A percentile compares a stretch with the other conserved stretches of the same genome.
Conservation (phyloP, 305 asterid species). For the Stenogyne calaminthoides region DNA sequence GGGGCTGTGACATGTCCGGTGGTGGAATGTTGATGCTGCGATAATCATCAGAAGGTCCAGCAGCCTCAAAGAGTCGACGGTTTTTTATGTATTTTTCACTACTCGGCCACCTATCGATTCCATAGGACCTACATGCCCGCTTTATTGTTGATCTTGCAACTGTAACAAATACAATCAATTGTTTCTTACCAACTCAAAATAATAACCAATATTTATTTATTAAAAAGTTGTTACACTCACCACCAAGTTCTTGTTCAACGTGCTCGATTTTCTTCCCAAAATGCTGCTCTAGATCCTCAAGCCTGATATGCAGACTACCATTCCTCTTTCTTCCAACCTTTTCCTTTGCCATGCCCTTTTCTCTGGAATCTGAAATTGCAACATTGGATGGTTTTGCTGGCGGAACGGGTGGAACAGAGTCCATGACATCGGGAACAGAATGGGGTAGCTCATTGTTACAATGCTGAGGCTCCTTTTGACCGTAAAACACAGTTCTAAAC, state of each 20-base stretch:
- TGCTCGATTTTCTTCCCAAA: constrained; percentile 26
- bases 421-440: not conserved
- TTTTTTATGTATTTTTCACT: not conserved
- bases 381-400: not conserved
- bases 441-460: not conserved
- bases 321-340: not conserved
- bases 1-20: not conserved
- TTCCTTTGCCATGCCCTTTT: not conserved
- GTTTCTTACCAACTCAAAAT: not conserved
- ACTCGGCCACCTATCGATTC: constrained; percentile 23
- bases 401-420: not conserved
- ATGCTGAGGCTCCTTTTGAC: not conserved
- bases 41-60: not conserved
- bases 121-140: not conserved
- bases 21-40: not conserved
- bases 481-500: not conserved
- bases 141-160: constrained; percentile 9
- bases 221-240: constrained; percentile 8
- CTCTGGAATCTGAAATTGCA: not conserved
- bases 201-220: too few species aligned
- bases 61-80: not conserved
- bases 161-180: not conserved
- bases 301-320: not conserved
- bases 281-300: constrained; percentile 9
- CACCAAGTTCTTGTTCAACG: constrained; percentile 12